Evolutionary conservation across 768 basidiomycete genomes (phyloP), one percentile per base, ranked within the genome.

Genomic region (Brasilioporus rufonigricans): DNA sequence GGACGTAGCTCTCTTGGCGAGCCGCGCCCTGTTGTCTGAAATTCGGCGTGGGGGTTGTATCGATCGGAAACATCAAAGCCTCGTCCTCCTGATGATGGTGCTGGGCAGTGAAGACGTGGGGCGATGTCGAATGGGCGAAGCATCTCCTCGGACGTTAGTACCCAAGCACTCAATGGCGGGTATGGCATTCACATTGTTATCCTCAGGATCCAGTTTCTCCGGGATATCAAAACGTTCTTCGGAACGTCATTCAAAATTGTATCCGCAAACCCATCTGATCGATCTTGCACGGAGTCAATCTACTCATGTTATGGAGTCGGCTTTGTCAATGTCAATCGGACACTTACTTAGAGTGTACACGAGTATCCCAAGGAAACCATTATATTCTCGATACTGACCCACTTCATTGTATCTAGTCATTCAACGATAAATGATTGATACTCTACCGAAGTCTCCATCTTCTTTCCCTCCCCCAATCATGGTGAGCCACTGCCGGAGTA

Each of bases 91-190:
- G 33, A 80, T 93, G 78, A 95, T 99, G 92, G 87, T 90, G 4
- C 76, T 98, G n/a, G 97, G 97, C 10, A 95, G 92, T 57, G 97
- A 98, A 67, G 97, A 99, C 67, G 93, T 98, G 0, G 92, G 93
- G 1, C 83, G 89, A 56, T 93, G 91, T 74, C 77, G 83, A 53
- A 89, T 98, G 84, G 84, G 88, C 5, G 86, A 89, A 62, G 85
- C 93, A 18, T 93, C 91, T 12, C 72, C 82, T 16, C 80, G 90
- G 69, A 91, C 91, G 91, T 91, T 56, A 71, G 91, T 81, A 31
- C 43, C n/a, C 65, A 49, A 13, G 21, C 32, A 35, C 32, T 35
- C 31, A 10, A n/a, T 23, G 7, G 23, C 39, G 52, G 24, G 29
- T 29, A 9, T 43, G 26, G 26, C 24, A 6, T 52, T 59, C 23